Base-by-base conservation (phyloP, 805 yeast species). In the Sporopachydermia quercuum region DNA sequence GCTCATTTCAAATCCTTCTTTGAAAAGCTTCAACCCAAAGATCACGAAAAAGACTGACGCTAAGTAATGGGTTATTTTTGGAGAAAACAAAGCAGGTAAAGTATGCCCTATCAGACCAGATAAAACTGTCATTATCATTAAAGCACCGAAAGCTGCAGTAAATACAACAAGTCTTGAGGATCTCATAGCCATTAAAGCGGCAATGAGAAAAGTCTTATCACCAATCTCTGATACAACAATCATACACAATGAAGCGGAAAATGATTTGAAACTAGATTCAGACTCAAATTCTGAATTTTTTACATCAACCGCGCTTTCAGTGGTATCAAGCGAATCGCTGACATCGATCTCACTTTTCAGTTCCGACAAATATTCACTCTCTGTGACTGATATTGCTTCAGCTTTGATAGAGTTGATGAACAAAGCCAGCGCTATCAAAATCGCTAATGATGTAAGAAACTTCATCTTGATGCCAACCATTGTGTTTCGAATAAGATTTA, bases 141-240 rank as follows among this genome's bases (percentile, higher is more conserved):
- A 68, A 1, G 97, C 85, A 11, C 80, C 56, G 47, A 85, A 84
- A 3, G 95, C 91, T 13, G 96, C 77, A 5, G 84, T 66, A 56
- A 91, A 89, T n/a, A 91, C 97, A 37, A 84, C 67, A 52, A 71
- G 51, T 51, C 93, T 71, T 15, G 87, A 74, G 59, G 86, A 78
- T 55, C 84, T 82, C 97, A 91, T 91, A 19, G 97, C 95, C 96
- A 91, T 87, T 47, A 91, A 67, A 2, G 96, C 97, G 27, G 98
- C 96, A 50, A 91, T 85, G 47, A 91, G 69, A 55, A 91, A 91
- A 0, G 99, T 91, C 63, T 91, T 91, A 58, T 91, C 99, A 43
- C 98, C 98, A 43, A 91, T 79, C 59, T 91, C 99, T 18, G 94
- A 82, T n/a, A 86, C 82, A 19, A 83, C 62, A 53, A 91, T 91